phyloP scores from a whole-genome alignment of 129 eudicot genomes.

The Artemisia annua region DNA sequence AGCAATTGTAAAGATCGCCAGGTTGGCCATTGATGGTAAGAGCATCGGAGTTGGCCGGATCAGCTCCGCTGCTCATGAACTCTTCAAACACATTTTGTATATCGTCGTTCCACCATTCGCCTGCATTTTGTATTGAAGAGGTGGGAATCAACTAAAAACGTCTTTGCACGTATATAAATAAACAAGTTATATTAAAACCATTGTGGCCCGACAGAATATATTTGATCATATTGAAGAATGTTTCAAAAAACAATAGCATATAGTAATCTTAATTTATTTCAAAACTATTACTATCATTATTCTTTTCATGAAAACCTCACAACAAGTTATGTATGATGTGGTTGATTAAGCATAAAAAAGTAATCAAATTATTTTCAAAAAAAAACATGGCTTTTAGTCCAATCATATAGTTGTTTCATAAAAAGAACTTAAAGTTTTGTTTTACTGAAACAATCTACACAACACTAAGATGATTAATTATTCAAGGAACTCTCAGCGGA shows the following conservation, averaged over 20 bases:
- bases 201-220: background rate
- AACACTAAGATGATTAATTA: too few species aligned
- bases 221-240: background rate
- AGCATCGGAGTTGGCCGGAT: constrained; percentile 52
- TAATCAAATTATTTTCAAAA: too few species aligned
- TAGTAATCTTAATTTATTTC: too few species aligned
- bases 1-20: constrained; percentile 51
- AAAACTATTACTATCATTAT: too few species aligned
- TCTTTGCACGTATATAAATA: constrained; percentile 16
- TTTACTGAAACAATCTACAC: too few species aligned
- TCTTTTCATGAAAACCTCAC: too few species aligned
- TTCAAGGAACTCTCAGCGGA: background rate
- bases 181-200: background rate
- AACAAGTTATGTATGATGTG: too few species aligned
- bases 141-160: constrained; percentile 17
- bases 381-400: too few species aligned
- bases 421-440: too few species aligned
- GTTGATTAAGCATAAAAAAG: too few species aligned
- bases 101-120: constrained; percentile 64
- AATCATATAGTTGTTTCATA: too few species aligned
- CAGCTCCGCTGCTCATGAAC: constrained; percentile 39
- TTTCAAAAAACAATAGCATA: too few species aligned
- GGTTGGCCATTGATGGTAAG: constrained; percentile 63
- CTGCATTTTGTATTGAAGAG: constrained; percentile 19
- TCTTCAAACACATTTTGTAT: constrained; percentile 38